Conservation (phyloP, 192 early-diverging fungal genomes). For the Coemansia sp. region DNA sequence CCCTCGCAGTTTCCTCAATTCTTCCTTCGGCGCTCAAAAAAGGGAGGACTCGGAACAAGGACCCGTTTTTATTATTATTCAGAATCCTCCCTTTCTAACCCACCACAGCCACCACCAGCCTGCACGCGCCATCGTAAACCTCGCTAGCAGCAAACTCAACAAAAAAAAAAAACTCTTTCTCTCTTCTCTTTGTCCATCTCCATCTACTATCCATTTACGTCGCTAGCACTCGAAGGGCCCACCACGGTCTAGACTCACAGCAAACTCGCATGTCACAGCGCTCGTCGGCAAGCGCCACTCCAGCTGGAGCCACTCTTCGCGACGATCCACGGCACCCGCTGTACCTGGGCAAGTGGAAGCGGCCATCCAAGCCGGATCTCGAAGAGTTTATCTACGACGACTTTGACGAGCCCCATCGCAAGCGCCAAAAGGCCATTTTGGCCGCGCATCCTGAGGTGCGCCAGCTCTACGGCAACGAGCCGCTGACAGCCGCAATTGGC, state of each 20-base stretch:
- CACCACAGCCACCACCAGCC: background rate
- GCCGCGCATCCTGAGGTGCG: conserved; percentile 87
- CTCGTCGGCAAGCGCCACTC: conserved; percentile 19
- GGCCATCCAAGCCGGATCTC: conserved; percentile 66
- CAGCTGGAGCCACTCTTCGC: conserved; percentile 13
- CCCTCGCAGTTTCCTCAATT: background rate
- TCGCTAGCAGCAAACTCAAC: background rate
- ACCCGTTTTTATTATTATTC: background rate
- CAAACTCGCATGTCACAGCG: conserved; percentile 33
- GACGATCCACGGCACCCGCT: conserved; percentile 69
- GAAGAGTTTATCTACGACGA: conserved; percentile 78
- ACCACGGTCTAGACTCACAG: conserved; percentile 6
- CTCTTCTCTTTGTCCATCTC: background rate
- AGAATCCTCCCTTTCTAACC: background rate
- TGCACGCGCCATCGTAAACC: background rate
- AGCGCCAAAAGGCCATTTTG: conserved; percentile 86
- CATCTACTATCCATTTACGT: background rate
- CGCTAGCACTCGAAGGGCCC: background rate
- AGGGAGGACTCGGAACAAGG: background rate
- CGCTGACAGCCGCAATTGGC: conserved; percentile 75
- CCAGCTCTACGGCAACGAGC: conserved; percentile 81
- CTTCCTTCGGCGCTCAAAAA: background rate
- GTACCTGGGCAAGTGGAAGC: conserved; percentile 81
- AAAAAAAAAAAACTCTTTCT: background rate
- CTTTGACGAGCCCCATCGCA: conserved; percentile 94